Evolutionary conservation across 148 eudicot species (phyloP).

Genomic region (Polygonum maritimum): DNA sequence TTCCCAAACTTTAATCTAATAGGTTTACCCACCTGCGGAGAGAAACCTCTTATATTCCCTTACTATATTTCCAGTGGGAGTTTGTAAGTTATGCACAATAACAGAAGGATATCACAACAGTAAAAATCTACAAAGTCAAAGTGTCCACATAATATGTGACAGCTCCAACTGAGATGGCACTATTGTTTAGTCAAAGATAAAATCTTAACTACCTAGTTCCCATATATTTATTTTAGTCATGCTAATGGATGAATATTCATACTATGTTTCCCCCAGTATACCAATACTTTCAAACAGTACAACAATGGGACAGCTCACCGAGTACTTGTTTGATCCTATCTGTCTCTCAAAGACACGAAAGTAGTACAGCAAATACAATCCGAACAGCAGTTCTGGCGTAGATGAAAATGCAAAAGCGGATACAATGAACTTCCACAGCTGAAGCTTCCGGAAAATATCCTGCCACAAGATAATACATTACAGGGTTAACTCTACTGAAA

Average conservation of each 20-base stretch:
- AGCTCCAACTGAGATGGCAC: not conserved
- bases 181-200: not conserved
- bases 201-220: not conserved
- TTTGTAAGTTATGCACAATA: not conserved
- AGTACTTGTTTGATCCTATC: conserved; percentile 88
- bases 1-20: too few relatives aligned
- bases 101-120: not conserved
- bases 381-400: conserved; percentile 85
- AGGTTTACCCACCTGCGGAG: too few relatives aligned
- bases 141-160: not conserved
- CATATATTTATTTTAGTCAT: not conserved
- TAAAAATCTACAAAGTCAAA: not conserved
- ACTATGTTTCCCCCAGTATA: not conserved
- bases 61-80: not conserved
- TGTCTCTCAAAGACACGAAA: conserved; percentile 97
- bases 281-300: not conserved
- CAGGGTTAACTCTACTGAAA: not conserved
- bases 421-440: conserved; percentile 73
- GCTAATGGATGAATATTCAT: not conserved
- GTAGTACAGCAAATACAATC: conserved; percentile 77
- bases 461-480: conserved; percentile 19
- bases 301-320: conserved; percentile 39
- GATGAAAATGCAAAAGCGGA: conserved; percentile 79
- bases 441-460: conserved; percentile 78
- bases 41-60: too few relatives aligned